These are phyloP conservation scores for Talaromyces rugulosus DNA, from an alignment of 2,329 filamentous ascomycete genomes.

Conservation along the genomic window DNA sequence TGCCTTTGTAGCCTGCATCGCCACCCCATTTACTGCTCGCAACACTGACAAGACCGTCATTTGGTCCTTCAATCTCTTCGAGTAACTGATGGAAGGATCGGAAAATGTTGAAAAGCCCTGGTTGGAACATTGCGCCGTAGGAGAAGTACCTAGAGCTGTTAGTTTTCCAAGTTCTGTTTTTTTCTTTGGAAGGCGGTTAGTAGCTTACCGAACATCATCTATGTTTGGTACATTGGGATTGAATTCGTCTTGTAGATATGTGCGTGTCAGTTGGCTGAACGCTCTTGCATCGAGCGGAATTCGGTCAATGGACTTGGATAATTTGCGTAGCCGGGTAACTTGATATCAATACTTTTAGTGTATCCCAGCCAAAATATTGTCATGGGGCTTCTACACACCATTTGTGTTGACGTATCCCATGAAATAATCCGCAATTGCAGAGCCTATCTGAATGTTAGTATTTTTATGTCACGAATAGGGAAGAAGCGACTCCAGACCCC, in stretches of 20 bases:
- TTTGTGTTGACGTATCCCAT: constrained; percentile 52
- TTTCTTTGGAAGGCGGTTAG: neutral
- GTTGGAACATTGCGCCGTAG: constrained; percentile 58
- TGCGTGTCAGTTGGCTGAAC: constrained; percentile 57
- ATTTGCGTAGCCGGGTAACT: constrained; percentile 8
- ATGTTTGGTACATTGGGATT: constrained; percentile 56
- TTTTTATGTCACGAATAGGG: constrained; percentile 4
- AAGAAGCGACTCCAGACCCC: constrained; percentile 34
- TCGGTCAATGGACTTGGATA: constrained; percentile 8
- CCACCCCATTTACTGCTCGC: constrained; percentile 57
- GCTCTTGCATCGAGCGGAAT: constrained; percentile 7
- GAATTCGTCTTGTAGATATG: constrained; percentile 56
- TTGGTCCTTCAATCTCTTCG: constrained; percentile 51
- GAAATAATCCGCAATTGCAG: constrained; percentile 59
- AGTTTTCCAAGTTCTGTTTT: constrained; percentile 12
- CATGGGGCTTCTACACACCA: constrained; percentile 29
- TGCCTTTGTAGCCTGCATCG: constrained; percentile 54
- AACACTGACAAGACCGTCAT: constrained; percentile 61
- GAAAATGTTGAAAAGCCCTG: constrained; percentile 55
- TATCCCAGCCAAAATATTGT: neutral
- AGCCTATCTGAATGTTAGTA: constrained; percentile 35
- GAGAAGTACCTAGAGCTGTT: constrained; percentile 50
- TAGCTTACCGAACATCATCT: constrained; percentile 43
- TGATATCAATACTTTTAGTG: neutral
- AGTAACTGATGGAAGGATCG: constrained; percentile 54